Base-by-base conservation (phyloP, 331 rosid genomes). In the Malus hybrid region DNA sequence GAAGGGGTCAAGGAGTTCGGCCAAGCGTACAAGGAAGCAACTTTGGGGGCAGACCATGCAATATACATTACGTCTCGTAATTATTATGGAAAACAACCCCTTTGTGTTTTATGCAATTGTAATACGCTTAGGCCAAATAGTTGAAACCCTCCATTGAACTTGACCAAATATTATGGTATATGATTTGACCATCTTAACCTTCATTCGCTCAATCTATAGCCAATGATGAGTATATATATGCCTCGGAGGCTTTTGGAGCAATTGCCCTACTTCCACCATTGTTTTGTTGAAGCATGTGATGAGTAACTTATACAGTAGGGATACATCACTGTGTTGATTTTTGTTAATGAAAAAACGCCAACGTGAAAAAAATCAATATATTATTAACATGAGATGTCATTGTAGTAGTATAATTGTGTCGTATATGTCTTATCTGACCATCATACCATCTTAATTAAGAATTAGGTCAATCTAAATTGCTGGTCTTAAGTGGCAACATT, bases 331-430 rank as follows among this genome's bases (percentile, higher is more conserved):
- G 55, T 15, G 1, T 0, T 48, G 19, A 14, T 5, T 48, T 48
- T 2, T 48, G 3, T 48, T 6, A 48, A 48, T 48, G 3, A 48
- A 14, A 15, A 3, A 48, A 48, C 0, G 0, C 0, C 0, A 15
- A 15, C 0, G n/a, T 48, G 55, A 14, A 48, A 15, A 48, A 15
- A 48, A 5, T 14, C 2, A 48, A 14, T 48, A 5, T 14, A 48
- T 14, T 16, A 48, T 48, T 48, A 14, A 0, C 0, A 48, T 5
- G 3, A 48, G 7, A 5, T 1, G 6, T 5, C 6, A 48, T 0
- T 13, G 18, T 48, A 15, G 1, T 48, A 5, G 1, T 14, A 2
- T 48, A 48, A 2, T 48, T 48, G 19, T 14, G 19, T 48, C 6
- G 3, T 14, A 48, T 15, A 48, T 15, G 1, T 16, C 55, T 48